Base-by-base conservation (phyloP, 139 green algal species). In the Eudorina sp. region DNA sequence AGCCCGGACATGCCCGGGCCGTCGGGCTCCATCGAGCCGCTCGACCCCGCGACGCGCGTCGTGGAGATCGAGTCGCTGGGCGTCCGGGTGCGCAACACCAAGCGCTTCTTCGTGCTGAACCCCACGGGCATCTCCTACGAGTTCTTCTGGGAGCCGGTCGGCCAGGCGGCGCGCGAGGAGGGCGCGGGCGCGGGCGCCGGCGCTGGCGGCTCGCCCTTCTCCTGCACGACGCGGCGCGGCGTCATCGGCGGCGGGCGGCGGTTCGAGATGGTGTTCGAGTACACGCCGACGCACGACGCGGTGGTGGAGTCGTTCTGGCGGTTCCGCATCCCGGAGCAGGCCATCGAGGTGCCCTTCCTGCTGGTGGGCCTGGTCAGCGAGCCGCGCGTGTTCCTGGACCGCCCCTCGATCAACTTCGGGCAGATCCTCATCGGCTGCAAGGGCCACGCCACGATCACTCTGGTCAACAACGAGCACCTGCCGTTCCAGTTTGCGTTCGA, bases 201-300 rank as follows among this genome's bases (percentile, higher is more conserved):
- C 48, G 48, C 51, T 58, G 64, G 60, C 40, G 34, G 16, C 14
- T 38, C 38, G 13, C 81, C 88, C 1, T 89, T 91, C 75, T 27
- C 51, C 0, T 91, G 88, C 62, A 9, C 41, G n/a, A 91, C 88
- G 4, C n/a, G 34, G 6, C 70, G 76, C 19, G 94, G 95, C 27
- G 87, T 93, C 11, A 93, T 97, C 41, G 82, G 82, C 45, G 73
- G 68, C 53, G 95, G 95, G 29, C 90, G 93, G 84, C 92, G 91
- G 25, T 96, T 95, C 89, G 95, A 98, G 89, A 97, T 98, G 95
- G 93, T 94, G 38, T 97, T 98, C 80, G 92, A 96, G 85, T 98
- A 93, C 91, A 94, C 85, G 48, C 95, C 96, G 0, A 72, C 62
- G 6, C 60, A 43, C 21, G 91, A 96, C 31, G 43, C 87, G 29